Percentiles rank a stretch among this genome's conserved stretches.
phyloP scores from a whole-genome alignment of 225 moss, liverwort and hornwort genomes.

The Bryoerythrophyllum caledonicum region DNA sequence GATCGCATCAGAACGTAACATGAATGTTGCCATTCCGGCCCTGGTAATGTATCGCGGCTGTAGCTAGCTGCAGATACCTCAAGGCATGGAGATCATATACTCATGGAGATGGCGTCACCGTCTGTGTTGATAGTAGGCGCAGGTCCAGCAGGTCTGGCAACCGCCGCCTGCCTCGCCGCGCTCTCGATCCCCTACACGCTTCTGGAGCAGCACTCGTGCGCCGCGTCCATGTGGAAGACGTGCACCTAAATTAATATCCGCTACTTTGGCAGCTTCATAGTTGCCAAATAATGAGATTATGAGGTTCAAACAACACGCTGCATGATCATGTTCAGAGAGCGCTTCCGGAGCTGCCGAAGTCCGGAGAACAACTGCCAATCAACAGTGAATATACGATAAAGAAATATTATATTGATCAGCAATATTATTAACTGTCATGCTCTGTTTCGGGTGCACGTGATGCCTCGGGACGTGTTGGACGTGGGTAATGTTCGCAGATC shows the following conservation, averaged over 20 bases:
- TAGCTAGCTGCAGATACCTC: not conserved
- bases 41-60: not conserved
- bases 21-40: not conserved
- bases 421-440: not conserved
- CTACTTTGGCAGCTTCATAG: too few species aligned
- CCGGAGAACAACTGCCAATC: too few species aligned
- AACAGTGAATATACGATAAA: too few species aligned
- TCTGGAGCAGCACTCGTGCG: constrained; percentile 32
- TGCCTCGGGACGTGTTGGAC: constrained; percentile 43
- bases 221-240: constrained; percentile 30
- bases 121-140: constrained; percentile 20
- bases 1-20: not conserved
- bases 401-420: too few species aligned
- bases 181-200: constrained; percentile 20
- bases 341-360: too few species aligned
- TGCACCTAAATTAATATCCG: too few species aligned
- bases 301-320: too few species aligned
- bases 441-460: constrained; percentile 29
- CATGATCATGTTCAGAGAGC: too few species aligned
- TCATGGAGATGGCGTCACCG: not conserved
- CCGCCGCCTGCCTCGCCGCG: not conserved
- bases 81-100: not conserved
- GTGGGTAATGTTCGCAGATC: constrained; percentile 27
- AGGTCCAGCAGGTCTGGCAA: constrained; percentile 15
- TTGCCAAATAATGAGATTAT: too few species aligned